Conservation (phyloP, 495 filamentous ascomycete genomes). For the Cryomyces minteri region DNA sequence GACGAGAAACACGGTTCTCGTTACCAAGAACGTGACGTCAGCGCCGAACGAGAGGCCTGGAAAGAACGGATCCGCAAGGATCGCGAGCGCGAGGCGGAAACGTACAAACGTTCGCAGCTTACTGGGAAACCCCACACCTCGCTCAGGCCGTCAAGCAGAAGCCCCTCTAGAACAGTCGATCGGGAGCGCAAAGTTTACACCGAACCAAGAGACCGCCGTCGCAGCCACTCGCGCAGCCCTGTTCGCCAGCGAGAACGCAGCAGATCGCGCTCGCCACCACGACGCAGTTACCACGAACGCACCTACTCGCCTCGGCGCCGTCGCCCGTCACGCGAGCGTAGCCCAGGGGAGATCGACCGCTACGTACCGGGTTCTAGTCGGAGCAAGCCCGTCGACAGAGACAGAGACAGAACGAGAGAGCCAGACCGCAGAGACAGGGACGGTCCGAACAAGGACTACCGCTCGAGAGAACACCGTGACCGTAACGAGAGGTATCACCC, state of each 20-base stretch:
- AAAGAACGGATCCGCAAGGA: conserved; percentile 4
- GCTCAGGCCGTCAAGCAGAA: neutral
- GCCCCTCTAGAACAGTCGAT: neutral
- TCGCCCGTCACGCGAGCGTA: conserved; percentile 4
- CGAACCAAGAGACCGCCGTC: neutral
- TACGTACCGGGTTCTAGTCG: conserved; percentile 8
- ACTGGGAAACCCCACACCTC: neutral
- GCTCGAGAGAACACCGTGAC: neutral
- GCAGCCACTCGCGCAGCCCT: neutral
- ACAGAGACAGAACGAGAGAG: conserved; percentile 3
- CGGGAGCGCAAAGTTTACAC: neutral
- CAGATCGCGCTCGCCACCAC: conserved; percentile 4
- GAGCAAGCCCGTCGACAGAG: neutral
- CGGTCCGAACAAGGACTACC: neutral
- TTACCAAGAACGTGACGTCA: conserved; percentile 4
- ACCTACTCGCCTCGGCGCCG: conserved; percentile 5
- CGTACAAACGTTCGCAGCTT: neutral
- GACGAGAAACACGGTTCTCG: neutral
- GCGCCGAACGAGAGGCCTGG: conserved; percentile 9
- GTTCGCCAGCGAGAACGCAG: neutral
- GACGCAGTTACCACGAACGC: conserved; percentile 3
- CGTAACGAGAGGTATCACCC: conserved; percentile 1
- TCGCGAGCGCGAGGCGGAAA: neutral
- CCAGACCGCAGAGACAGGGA: neutral
- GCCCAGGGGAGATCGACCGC: conserved; percentile 12